Evolutionary conservation across 495 filamentous ascomycete species (phyloP).

Genomic region (Podospora didyma): DNA sequence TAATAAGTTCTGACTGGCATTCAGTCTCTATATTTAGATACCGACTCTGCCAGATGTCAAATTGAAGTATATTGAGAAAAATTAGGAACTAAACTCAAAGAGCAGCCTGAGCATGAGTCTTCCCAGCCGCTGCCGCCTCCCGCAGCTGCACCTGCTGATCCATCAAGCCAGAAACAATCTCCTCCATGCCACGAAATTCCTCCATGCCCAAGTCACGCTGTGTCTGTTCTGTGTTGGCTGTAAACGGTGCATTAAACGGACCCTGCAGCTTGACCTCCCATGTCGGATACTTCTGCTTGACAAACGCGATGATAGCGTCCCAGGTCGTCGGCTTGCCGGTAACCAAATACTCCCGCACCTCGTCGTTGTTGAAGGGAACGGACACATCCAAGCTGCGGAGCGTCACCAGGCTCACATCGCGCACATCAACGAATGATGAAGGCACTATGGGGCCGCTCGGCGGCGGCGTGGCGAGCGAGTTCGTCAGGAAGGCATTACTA

Average conservation of each 20-base stretch:
- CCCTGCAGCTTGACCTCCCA: slow-evolving; percentile 19
- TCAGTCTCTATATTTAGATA: too few relatives aligned
- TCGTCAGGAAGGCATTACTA: slow-evolving; percentile 7
- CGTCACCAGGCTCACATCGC: slow-evolving; percentile 38
- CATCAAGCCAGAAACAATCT: slow-evolving; percentile 33
- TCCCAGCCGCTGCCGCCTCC: background rate
- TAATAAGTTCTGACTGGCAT: too few relatives aligned
- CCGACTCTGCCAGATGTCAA: too few relatives aligned
- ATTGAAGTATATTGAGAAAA: too few relatives aligned
- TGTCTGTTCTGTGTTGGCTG: slow-evolving; percentile 9
- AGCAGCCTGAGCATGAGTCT: too few relatives aligned
- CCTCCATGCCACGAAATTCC: slow-evolving; percentile 28
- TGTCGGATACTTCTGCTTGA: slow-evolving; percentile 29
- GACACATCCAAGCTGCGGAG: slow-evolving; percentile 28
- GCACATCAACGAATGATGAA: slow-evolving; percentile 32
- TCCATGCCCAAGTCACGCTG: slow-evolving; percentile 32
- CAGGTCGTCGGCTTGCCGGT: slow-evolving; percentile 19
- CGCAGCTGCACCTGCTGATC: slow-evolving; percentile 31
- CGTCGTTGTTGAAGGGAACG: slow-evolving; percentile 10
- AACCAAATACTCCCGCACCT: slow-evolving; percentile 27
- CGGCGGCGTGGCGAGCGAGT: slow-evolving; percentile 29
- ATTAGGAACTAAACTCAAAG: too few relatives aligned
- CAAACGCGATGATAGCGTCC: slow-evolving; percentile 27
- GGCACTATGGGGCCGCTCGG: slow-evolving; percentile 13
- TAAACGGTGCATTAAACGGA: slow-evolving; percentile 3